Percentiles rank a stretch among this genome's conserved stretches.
These are phyloP conservation scores for Fusarium gaditjirri DNA, from an alignment of 2,329 filamentous ascomycete genomes.

Conservation along the genomic window DNA sequence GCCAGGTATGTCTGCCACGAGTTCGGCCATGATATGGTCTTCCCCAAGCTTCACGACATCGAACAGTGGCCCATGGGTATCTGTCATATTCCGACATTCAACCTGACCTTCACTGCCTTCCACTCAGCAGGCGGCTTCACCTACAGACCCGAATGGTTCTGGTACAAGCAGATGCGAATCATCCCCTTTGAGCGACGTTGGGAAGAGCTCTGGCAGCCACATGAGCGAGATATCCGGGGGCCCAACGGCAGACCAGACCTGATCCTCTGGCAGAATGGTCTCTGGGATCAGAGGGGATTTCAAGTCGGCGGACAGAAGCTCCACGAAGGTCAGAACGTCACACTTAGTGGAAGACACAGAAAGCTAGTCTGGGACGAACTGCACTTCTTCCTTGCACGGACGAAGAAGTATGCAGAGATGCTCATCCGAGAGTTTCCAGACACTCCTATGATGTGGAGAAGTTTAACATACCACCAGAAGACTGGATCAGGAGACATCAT, in stretches of 20 bases:
- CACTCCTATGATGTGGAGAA: constrained; percentile 2
- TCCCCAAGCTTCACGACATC: background rate
- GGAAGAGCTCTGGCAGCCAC: background rate
- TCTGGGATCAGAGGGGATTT: constrained; percentile 5
- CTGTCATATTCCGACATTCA: background rate
- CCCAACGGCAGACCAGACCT: background rate
- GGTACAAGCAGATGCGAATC: constrained; percentile 1
- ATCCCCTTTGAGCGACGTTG: constrained; percentile 7
- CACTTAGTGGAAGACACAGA: background rate
- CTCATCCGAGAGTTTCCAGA: background rate
- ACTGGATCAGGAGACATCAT: background rate
- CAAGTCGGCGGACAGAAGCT: constrained; percentile 1
- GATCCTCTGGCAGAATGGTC: background rate
- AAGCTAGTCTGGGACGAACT: constrained; percentile 8
- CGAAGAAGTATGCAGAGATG: background rate
- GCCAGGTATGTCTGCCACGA: background rate
- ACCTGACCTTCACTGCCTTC: background rate
- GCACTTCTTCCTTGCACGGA: background rate
- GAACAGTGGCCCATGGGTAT: constrained; percentile 4
- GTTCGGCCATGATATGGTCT: constrained; percentile 2
- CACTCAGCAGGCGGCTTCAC: background rate
- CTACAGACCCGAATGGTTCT: background rate
- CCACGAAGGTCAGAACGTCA: background rate
- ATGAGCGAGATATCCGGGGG: background rate
- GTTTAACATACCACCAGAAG: background rate